A percentile compares a stretch with the other conserved stretches of the same genome.
phyloP scores from a whole-genome alignment of 768 basidiomycete genomes.

The Stropharia rugosoannulata region DNA sequence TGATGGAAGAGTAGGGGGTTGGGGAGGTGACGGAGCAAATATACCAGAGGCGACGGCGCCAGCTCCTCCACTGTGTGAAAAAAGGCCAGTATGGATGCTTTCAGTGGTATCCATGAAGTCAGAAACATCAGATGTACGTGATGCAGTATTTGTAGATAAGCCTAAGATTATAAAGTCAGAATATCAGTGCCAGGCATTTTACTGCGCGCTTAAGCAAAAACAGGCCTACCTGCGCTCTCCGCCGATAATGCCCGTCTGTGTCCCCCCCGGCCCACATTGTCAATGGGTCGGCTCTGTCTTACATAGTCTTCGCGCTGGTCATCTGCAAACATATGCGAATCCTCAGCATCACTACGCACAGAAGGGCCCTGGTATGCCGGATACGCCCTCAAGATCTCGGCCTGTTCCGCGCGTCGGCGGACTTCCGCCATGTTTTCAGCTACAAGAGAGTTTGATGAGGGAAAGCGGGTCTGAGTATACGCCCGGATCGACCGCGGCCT shows the following conservation, averaged over 20 bases:
- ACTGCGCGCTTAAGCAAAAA: too few relatives aligned
- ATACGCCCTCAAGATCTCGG: conserved; percentile 20
- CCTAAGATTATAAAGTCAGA: neutral
- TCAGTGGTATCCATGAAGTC: neutral
- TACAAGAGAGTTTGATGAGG: conserved; percentile 36
- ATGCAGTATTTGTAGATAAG: neutral
- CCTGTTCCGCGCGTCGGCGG: conserved; percentile 34
- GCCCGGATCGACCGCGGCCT: neutral
- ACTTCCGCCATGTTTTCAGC: conserved; percentile 45
- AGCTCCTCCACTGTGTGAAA: neutral
- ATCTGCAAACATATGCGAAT: too few relatives aligned
- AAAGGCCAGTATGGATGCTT: neutral
- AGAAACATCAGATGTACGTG: neutral
- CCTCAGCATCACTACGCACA: too few relatives aligned
- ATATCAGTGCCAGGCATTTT: too few relatives aligned
- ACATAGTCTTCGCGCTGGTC: too few relatives aligned
- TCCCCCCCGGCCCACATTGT: too few relatives aligned
- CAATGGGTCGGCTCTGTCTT: too few relatives aligned
- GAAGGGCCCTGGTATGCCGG: too few relatives aligned
- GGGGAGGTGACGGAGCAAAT: neutral
- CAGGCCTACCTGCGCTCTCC: too few relatives aligned
- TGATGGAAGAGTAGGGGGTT: conserved; percentile 26
- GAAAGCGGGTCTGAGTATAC: conserved; percentile 5
- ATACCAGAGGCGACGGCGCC: neutral
- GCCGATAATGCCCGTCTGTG: too few relatives aligned